phyloP scores from a whole-genome alignment of 768 basidiomycete species.

The Russula brevipes region DNA sequence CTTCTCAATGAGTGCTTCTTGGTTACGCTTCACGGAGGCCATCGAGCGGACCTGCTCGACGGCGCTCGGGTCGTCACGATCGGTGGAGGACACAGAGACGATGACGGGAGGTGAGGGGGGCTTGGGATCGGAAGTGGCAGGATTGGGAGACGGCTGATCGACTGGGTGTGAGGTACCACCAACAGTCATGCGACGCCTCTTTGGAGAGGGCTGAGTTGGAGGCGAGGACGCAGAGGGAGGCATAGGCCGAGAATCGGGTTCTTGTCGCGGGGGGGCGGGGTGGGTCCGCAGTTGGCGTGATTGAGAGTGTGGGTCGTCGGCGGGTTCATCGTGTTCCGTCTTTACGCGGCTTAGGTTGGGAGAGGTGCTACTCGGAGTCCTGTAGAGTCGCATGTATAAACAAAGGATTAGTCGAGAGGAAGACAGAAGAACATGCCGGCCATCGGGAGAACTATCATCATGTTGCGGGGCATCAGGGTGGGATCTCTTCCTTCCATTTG shows the following conservation, averaged over 20 bases:
- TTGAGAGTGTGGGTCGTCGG: constrained; percentile 35
- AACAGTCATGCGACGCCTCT: constrained; percentile 69
- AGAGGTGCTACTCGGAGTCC: constrained; percentile 34
- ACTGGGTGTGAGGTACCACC: constrained; percentile 53
- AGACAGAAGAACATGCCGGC: constrained; percentile 25
- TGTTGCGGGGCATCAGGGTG: constrained; percentile 20
- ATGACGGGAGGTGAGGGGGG: constrained; percentile 64
- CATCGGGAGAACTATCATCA: constrained; percentile 15
- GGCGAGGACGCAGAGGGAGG: constrained; percentile 18
- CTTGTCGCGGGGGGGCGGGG: constrained; percentile 7
- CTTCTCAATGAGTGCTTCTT: constrained; percentile 66
- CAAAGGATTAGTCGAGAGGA: constrained; percentile 13
- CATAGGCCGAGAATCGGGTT: constrained; percentile 17
- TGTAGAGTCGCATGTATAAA: constrained; percentile 19
- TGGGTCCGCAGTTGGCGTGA: constrained; percentile 14
- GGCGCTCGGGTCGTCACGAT: constrained; percentile 52
- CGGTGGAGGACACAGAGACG: constrained; percentile 50
- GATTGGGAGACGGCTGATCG: constrained; percentile 46
- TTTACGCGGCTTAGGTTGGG: constrained; percentile 51
- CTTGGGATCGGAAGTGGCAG: constrained; percentile 33
- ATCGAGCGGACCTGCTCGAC: constrained; percentile 61
- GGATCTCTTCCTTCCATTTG: constrained; percentile 30
- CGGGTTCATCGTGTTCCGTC: constrained; percentile 55
- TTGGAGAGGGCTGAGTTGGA: constrained; percentile 32
- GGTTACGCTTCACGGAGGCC: constrained; percentile 62